These are phyloP conservation scores for Sporothrix curviconia DNA, from an alignment of 2,329 filamentous ascomycete genomes.

Conservation along the genomic window DNA sequence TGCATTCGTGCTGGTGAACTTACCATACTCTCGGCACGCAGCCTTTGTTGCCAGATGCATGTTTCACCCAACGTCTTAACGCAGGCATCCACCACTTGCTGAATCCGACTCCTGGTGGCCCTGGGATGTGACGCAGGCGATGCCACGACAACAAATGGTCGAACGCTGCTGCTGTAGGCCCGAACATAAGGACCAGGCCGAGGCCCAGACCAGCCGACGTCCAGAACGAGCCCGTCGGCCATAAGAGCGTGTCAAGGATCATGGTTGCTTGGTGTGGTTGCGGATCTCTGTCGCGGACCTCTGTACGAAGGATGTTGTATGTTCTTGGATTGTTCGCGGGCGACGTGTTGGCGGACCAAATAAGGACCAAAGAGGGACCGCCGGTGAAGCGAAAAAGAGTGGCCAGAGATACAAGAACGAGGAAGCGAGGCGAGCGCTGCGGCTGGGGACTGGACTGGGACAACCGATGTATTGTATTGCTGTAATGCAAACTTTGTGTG, in stretches of 20 bases:
- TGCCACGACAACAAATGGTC: conserved; percentile 21
- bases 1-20: too few species aligned
- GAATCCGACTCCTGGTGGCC: conserved; percentile 21
- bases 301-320: too few species aligned
- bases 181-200: conserved; percentile 14
- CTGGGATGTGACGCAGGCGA: conserved; percentile 25
- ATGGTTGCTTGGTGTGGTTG: not conserved
- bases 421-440: too few species aligned
- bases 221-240: not conserved
- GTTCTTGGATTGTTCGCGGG: too few species aligned
- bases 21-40: conserved; percentile 23
- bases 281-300: too few species aligned
- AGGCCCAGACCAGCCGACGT: conserved; percentile 5
- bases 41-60: conserved; percentile 24
- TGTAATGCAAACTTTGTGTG: too few species aligned
- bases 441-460: too few species aligned
- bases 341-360: too few species aligned
- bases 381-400: too few species aligned
- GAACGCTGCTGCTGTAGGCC: conserved; percentile 18
- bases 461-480: too few species aligned
- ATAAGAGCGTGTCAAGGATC: conserved; percentile 4
- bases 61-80: conserved; percentile 23
- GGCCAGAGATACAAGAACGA: too few species aligned
- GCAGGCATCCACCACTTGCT: conserved; percentile 27
- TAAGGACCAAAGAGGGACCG: too few species aligned